Evolutionary conservation across 495 filamentous ascomycete genomes (phyloP).

Genomic region (Usnea hakonensis): DNA sequence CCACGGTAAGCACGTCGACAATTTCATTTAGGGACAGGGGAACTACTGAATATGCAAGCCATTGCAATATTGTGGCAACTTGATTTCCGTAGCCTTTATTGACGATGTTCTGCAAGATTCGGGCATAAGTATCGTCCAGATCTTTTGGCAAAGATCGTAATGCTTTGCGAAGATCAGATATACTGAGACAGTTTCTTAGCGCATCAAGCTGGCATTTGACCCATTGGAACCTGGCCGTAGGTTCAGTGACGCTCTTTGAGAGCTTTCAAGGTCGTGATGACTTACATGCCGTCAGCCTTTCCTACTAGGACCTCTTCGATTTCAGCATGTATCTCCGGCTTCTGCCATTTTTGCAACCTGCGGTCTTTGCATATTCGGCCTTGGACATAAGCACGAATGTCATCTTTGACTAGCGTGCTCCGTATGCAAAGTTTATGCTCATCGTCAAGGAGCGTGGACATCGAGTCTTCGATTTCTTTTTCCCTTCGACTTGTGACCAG

Average conservation of each 20-base stretch:
- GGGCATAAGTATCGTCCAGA: constrained; percentile 33
- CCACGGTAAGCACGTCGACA: constrained; percentile 27
- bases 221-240: constrained; percentile 32
- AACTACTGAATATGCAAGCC: constrained; percentile 29
- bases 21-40: constrained; percentile 30
- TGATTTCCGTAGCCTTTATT: constrained; percentile 20
- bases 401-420: constrained; percentile 20
- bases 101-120: constrained; percentile 29
- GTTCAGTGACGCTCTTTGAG: neutral
- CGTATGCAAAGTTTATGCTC: constrained; percentile 1
- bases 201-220: constrained; percentile 34
- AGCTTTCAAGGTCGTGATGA: neutral
- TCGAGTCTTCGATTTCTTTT: constrained; percentile 22
- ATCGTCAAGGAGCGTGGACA: neutral
- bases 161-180: constrained; percentile 27
- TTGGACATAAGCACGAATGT: constrained; percentile 26
- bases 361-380: neutral
- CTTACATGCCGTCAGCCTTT: constrained; percentile 35
- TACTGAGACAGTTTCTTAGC: constrained; percentile 23
- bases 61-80: constrained; percentile 27
- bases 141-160: constrained; percentile 29
- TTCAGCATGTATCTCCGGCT: constrained; percentile 20
- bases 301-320: constrained; percentile 22
- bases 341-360: constrained; percentile 15
- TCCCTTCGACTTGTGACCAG: constrained; percentile 28